Conservation (phyloP, 768 basidiomycete species). For the Termitomyces heimii region DNA sequence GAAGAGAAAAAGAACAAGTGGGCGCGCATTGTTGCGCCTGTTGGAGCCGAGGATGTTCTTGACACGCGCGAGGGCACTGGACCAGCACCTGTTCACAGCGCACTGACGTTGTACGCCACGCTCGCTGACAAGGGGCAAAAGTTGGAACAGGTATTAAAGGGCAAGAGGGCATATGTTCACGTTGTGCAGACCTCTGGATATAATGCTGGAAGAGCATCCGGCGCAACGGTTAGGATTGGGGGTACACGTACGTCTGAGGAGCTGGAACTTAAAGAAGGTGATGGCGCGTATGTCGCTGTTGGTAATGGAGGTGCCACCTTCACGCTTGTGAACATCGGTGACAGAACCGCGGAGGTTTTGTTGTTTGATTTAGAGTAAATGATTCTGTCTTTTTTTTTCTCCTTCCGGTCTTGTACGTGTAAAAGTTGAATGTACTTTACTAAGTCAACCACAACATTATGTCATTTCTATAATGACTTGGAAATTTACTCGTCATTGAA, state of each 20-base stretch:
- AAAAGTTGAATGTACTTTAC: not conserved
- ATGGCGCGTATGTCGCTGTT: constrained; percentile 71
- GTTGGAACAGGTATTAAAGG: constrained; percentile 46
- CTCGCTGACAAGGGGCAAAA: constrained; percentile 54
- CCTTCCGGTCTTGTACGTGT: not conserved
- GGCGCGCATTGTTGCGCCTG: constrained; percentile 72
- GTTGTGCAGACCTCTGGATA: constrained; percentile 84
- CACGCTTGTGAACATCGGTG: constrained; percentile 59
- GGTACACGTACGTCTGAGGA: constrained; percentile 27
- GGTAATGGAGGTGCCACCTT: constrained; percentile 34
- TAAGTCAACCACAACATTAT: not conserved
- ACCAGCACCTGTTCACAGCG: constrained; percentile 75
- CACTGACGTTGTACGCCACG: constrained; percentile 68
- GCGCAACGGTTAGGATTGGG: constrained; percentile 51
- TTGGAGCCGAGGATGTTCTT: constrained; percentile 49
- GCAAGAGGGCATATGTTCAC: constrained; percentile 74
- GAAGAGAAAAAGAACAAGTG: constrained; percentile 74
- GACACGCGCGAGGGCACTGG: constrained; percentile 62
- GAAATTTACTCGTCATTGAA: not conserved
- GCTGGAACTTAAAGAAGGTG: constrained; percentile 73
- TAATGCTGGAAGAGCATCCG: constrained; percentile 48
- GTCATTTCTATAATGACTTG: not conserved
- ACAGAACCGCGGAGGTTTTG: constrained; percentile 63
- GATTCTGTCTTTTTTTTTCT: not conserved
- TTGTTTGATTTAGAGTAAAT: constrained; percentile 69